Percentiles rank a stretch among this genome's conserved stretches.
phyloP scores from a whole-genome alignment of 1,284 basidiomycete genomes.

The Boletus semigastroideus region DNA sequence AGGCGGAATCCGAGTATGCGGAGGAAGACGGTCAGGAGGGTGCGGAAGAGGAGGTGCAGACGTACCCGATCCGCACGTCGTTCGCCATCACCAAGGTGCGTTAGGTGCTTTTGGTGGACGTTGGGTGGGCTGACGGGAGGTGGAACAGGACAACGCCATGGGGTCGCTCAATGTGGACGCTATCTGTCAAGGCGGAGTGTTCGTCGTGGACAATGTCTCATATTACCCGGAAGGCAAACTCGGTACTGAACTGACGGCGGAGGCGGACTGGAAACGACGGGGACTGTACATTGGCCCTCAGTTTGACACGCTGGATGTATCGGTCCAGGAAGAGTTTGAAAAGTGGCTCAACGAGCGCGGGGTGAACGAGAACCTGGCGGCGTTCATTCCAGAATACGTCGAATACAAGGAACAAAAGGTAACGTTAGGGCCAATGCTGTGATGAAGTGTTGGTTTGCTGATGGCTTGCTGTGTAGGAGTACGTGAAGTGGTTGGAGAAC shows the following conservation, averaged over 20 bases:
- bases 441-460: constrained; percentile 5
- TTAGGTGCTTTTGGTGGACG: constrained; percentile 1
- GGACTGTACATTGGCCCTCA: constrained; percentile 91
- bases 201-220: constrained; percentile 87
- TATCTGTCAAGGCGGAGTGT: constrained; percentile 79
- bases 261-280: constrained; percentile 91
- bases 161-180: constrained; percentile 82
- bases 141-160: constrained; percentile 40
- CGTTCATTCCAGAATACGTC: constrained; percentile 83
- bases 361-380: constrained; percentile 77
- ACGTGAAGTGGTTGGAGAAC: constrained; percentile 84
- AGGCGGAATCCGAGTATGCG: constrained; percentile 41
- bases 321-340: constrained; percentile 60
- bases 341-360: constrained; percentile 56
- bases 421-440: constrained; percentile 11
- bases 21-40: constrained; percentile 36
- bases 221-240: constrained; percentile 77
- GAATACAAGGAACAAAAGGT: constrained; percentile 91
- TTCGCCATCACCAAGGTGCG: constrained; percentile 83
- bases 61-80: constrained; percentile 75
- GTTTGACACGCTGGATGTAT: constrained; percentile 89
- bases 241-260: constrained; percentile 79
- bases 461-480: constrained; percentile 62
- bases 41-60: constrained; percentile 42
- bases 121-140: background rate